A percentile compares a stretch with the other conserved stretches of the same genome.
Evolutionary conservation across 768 basidiomycete genomes (phyloP).

Genomic region (Naganishia randhawae): DNA sequence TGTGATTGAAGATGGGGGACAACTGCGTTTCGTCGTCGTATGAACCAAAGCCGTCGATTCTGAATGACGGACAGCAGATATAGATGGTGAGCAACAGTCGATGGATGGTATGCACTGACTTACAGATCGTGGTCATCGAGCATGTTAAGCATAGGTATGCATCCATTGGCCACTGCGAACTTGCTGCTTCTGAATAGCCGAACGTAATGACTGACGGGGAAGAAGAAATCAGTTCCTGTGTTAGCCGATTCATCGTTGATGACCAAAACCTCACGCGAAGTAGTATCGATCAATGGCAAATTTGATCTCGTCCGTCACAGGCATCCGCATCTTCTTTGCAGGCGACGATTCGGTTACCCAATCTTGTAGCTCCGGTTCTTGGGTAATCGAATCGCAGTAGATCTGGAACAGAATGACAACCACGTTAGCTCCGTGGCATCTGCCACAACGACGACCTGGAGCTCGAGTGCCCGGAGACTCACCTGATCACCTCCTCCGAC

Average conservation of each 20-base stretch:
- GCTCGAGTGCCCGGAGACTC: not conserved
- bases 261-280: slow-evolving; percentile 30
- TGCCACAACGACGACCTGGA: no score
- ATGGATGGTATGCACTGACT: slow-evolving; percentile 85
- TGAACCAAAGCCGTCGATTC: slow-evolving; percentile 45
- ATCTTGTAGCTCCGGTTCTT: slow-evolving; percentile 60
- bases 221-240: not conserved
- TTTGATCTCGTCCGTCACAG: slow-evolving; percentile 67
- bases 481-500: slow-evolving; percentile 88
- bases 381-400: slow-evolving; percentile 65
- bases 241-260: not conserved
- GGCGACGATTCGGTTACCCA: slow-evolving; percentile 68
- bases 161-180: slow-evolving; percentile 83
- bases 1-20: slow-evolving; percentile 54
- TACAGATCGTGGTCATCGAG: slow-evolving; percentile 52
- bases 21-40: slow-evolving; percentile 45
- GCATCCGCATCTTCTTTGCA: slow-evolving; percentile 60
- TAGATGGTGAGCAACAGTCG: not conserved
- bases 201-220: slow-evolving; percentile 70
- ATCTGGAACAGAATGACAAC: slow-evolving; percentile 46
- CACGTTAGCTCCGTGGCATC: not conserved
- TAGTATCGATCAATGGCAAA: slow-evolving; percentile 67
- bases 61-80: not conserved
- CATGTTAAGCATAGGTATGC: slow-evolving; percentile 67
- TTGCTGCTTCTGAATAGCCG: slow-evolving; percentile 78